Evolutionary conservation across 2,329 filamentous ascomycete genomes (phyloP), one percentile per base, ranked within the genome.

Genomic region (Paraphaeosphaeria minitans): DNA sequence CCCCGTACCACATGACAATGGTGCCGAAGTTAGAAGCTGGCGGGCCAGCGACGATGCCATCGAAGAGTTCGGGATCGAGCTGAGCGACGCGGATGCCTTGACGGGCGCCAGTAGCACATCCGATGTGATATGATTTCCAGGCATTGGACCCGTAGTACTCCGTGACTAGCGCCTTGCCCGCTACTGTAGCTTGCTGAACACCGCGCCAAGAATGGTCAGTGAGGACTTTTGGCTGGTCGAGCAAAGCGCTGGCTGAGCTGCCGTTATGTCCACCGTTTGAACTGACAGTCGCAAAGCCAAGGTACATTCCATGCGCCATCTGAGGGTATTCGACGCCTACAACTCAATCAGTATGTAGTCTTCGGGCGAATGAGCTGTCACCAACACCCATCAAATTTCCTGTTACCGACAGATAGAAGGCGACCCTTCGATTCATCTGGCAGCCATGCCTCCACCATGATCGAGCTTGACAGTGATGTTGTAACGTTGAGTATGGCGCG

Each of bases 181-280:
- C 46, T 10, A 21, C 14, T 48, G 27, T 33, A 24, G n/a, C 31
- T 22, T 37, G 29, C 14, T 39, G 35, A 10, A 41, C 35, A 16
- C 14, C 19, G 7, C 33, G 33, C 22, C 35, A 41, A 12, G 77
- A 77, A 60, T 80, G 83, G 59, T 83, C 81, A 27, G 73, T 71
- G 2, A 82, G 57, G 5, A 81, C 74, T 29, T 80, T 79, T 0
- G 73, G 69, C 24, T 80, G 78, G 5, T 71, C 64, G 37, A 76
- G 73, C 56, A 82, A 82, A 1, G 77, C 70, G 27, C 67, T 54
- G 16, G 80, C 81, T 2, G 71, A 73, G 10, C 73, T 75, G 7
- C 75, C 75, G 48, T 77, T 75, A 57, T 77, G 73, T 9, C 75
- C 75, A 14, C 62, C 75, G 59, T 78, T 76, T 2, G 68, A 65